phyloP scores from a whole-genome alignment of 2,329 filamentous ascomycete species.

The Drechslerella coelobrocha region DNA sequence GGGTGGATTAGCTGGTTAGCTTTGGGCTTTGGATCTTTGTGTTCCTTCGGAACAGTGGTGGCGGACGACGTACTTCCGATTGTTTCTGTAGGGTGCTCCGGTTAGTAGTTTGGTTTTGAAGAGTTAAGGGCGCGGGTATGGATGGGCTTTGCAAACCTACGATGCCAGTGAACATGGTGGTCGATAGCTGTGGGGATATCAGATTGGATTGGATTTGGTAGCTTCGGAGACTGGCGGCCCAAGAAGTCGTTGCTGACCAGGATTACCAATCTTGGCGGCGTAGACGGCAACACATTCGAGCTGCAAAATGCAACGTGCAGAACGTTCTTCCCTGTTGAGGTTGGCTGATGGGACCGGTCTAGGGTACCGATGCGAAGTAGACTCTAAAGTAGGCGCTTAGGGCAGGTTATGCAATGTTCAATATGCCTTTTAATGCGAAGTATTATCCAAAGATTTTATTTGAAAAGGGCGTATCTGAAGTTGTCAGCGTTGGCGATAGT shows the following conservation, averaged over 20 bases:
- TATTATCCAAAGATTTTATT: too few species aligned
- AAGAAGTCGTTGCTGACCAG: not conserved
- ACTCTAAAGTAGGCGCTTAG: too few species aligned
- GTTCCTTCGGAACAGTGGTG: not conserved
- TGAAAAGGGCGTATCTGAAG: not conserved
- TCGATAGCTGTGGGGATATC: not conserved
- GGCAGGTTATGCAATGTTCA: too few species aligned
- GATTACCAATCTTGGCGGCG: constrained; percentile 1
- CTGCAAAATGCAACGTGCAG: not conserved
- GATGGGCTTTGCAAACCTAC: constrained; percentile 37
- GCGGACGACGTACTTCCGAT: constrained; percentile 28
- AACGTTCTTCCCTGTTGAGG: too few species aligned
- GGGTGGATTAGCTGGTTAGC: not conserved
- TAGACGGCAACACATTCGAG: not conserved
- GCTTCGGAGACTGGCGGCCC: not conserved
- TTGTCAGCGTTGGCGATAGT: not conserved
- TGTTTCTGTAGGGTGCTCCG: constrained; percentile 28
- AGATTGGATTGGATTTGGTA: not conserved
- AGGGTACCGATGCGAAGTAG: too few species aligned
- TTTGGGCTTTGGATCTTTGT: not conserved
- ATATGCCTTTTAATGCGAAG: too few species aligned
- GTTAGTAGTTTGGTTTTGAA: not conserved
- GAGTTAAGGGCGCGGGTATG: not conserved
- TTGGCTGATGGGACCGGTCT: too few species aligned
- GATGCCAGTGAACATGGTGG: constrained; percentile 43